Base-by-base conservation (phyloP, 2,329 filamentous ascomycete species). In the Torrubiella hemipterigena region DNA sequence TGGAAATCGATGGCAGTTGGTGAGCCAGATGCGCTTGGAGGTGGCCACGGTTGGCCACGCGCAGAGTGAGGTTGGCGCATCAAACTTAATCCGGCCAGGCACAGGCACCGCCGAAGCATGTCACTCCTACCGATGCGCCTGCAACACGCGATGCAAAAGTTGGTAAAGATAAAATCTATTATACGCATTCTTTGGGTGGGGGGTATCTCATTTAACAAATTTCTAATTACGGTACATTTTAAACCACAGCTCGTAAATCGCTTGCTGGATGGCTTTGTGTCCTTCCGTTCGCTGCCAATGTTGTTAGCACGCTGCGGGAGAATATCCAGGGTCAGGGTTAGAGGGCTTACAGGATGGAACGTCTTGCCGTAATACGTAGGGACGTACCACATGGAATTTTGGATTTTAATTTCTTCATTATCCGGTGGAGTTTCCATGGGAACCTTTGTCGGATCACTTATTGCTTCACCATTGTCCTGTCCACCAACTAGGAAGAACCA, bases 401-500 rank as follows among this genome's bases (percentile, higher is more conserved):
- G 34, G 6, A 42, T 35, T 17, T 41, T 35, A 4, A 51, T n/a
- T 14, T 24, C 6, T n/a, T 24, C 12, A 11, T n/a, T 12, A 14
- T 24, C 22, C 22, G 42, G 39, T 15, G 35, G 33, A 9, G 31
- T 12, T 9, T 38, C 34, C n/a, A 33, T 26, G 22, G 12, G 12
- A 14, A 24, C 22, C 12, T 24, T 14, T 24, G 12, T 24, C 6
- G 12, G 12, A 11, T 24, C 22, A n/a, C 34, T 33, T 37, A 38
- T 17, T 32, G 39, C 26, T 27, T 36, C 32, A 18, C 38, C 47
- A 31, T 62, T 63, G 31, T 66, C 62, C 4, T 41, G 36, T 3
- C 59, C 62, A 5, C 61, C 61, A 4, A 65, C 59, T 17, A 63
- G 52, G 38, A 65, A 67, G 38, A 67, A 66, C 59, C 59, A 67